Conservation (phyloP, 495 filamentous ascomycete genomes). For the Melanomma pulvis-pyrius region DNA sequence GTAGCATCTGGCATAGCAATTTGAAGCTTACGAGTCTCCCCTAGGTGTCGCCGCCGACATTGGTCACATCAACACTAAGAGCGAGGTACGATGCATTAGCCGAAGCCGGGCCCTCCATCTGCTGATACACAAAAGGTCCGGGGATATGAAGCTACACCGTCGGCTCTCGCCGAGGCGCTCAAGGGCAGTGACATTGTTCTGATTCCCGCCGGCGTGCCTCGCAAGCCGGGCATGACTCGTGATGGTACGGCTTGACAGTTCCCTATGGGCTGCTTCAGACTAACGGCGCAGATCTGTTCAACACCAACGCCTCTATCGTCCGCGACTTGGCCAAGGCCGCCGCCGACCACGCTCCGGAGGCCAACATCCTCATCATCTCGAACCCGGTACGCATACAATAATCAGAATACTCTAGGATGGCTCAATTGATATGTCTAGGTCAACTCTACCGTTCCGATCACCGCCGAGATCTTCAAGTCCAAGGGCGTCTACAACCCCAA, state of each 20-base stretch:
- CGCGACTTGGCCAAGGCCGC: constrained; percentile 96
- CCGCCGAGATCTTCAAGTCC: constrained; percentile 93
- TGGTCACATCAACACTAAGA: constrained; percentile 98
- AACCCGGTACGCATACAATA: constrained; percentile 69
- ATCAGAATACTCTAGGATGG: neutral
- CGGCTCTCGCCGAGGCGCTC: constrained; percentile 75
- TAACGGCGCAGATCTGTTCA: constrained; percentile 78
- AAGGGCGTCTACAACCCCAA: constrained; percentile 96
- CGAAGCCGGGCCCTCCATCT: neutral
- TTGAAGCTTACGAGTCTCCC: constrained; percentile 7
- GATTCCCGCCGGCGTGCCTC: constrained; percentile 96
- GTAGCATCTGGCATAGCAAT: neutral
- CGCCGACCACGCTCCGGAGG: constrained; percentile 84
- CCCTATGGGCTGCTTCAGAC: neutral
- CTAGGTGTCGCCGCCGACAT: constrained; percentile 96
- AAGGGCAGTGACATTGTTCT: constrained; percentile 90
- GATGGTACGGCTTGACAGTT: constrained; percentile 61
- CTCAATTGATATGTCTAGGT: constrained; percentile 51
- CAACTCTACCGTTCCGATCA: constrained; percentile 98
- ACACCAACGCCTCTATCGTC: constrained; percentile 99
- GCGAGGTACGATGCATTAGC: constrained; percentile 53
- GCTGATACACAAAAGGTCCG: constrained; percentile 58
- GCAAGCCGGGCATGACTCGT: constrained; percentile 99
- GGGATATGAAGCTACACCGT: constrained; percentile 77
- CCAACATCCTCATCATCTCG: constrained; percentile 95